Conservation (phyloP, 345 rosid species). For the Acer campestre region DNA sequence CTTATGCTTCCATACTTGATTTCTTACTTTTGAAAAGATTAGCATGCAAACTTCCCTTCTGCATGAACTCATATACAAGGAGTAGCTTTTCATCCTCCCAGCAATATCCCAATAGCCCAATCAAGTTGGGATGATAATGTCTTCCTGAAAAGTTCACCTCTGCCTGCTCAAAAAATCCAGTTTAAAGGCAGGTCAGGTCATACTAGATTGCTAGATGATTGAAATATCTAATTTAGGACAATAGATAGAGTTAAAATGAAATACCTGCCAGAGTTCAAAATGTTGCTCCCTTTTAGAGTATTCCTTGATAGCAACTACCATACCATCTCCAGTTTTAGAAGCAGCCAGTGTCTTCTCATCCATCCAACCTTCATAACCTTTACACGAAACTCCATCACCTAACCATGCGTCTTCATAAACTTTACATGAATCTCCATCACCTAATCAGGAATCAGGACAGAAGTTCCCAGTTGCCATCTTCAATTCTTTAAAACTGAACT, state of each 20-base stretch:
- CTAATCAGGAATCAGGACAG: constrained; percentile 61
- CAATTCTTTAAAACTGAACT: constrained; percentile 51
- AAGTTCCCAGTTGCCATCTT: constrained; percentile 61
- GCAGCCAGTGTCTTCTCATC: constrained; percentile 61
- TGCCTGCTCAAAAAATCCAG: too few species aligned
- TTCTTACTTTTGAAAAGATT: too few species aligned
- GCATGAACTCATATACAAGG: too few species aligned
- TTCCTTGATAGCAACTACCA: constrained; percentile 67
- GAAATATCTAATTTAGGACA: neutral
- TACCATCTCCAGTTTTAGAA: constrained; percentile 54
- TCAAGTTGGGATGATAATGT: too few species aligned
- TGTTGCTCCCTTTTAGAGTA: too few species aligned
- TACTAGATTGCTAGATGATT: too few species aligned
- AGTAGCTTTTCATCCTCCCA: too few species aligned
- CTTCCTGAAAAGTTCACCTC: too few species aligned
- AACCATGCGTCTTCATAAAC: constrained; percentile 54
- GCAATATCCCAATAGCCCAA: too few species aligned
- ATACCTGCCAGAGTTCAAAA: constrained; percentile 79
- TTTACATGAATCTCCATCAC: constrained; percentile 78
- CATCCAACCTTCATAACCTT: constrained; percentile 75
- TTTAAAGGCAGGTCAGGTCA: too few species aligned
- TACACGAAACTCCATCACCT: constrained; percentile 82
- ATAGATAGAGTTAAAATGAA: neutral
- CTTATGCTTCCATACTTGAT: too few species aligned
- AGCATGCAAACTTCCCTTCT: too few species aligned